Base-by-base conservation (phyloP, 495 filamentous ascomycete genomes). In the Podospora sp. region DNA sequence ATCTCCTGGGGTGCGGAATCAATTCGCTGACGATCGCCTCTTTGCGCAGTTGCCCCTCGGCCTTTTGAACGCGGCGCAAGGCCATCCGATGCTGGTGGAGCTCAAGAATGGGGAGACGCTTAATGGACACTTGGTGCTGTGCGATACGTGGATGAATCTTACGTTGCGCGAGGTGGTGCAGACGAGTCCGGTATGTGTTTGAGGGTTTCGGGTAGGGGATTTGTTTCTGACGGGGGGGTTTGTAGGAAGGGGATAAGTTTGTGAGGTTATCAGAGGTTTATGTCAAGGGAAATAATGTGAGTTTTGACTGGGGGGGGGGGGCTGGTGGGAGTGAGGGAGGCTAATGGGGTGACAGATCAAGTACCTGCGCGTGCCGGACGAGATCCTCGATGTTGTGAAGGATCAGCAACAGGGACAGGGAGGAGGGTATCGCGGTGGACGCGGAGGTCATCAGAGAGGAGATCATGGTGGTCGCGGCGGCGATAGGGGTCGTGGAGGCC, bases 91-190 rank as follows among this genome's bases (percentile, higher is more conserved):
- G 93, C 91, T 98, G 62, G 95, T 99, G 52, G 95, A 99, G 84
- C 91, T 99, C 68, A 99, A 99, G 85, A 97, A 94, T 72, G 96
- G 95, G 79, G 96, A 98, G 78, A 98, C 94, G 0, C 84, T 98
- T 58, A 99, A 98, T 80, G 95, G 95, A 70, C 93, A 96, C 75
- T 84, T 99, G 63, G 89, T 97, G 76, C 93, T 88, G 76, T 98
- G 93, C 85, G 95, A 99, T 78, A 98, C 93, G 46, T 99, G 93
- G 93, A 99, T 99, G 95, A 99, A 99, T 78, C 79, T 99, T 59
- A 97, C 94, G 21, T 80, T 99, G 75, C 94, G 94, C 75, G 95
- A 97, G 73, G 96, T 99, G 9, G 91, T 98, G n/a, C 94, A 97
- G 80, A 99, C 95, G 7, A 96, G 91, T 72, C 87, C 94, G 26